Percentiles rank a stretch among this genome's conserved stretches.
Evolutionary conservation across 345 rosid species (phyloP).

Genomic region (Raphanus sativus): DNA sequence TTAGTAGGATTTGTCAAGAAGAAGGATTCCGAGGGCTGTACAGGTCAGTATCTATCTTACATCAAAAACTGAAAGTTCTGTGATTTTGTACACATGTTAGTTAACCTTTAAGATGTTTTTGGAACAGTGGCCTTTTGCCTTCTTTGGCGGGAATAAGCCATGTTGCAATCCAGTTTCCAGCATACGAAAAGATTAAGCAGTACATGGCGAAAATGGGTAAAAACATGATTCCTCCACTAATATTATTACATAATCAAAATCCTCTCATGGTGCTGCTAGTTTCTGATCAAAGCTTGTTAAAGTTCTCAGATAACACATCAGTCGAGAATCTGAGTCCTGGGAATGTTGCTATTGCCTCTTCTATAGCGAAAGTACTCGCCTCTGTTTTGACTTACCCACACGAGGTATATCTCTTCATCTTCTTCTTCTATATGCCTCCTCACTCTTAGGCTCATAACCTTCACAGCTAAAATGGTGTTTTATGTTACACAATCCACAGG

Average conservation of each 20-base stretch:
- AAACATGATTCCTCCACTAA: background rate
- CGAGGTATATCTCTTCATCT: constrained; percentile 55
- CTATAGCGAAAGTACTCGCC: constrained; percentile 76
- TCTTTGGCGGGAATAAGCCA: constrained; percentile 92
- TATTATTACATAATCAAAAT: constrained; percentile 1
- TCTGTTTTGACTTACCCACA: constrained; percentile 89
- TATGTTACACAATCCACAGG: constrained; percentile 44
- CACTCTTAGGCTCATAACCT: background rate
- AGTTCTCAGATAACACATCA: constrained; percentile 57
- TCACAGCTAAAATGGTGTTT: background rate
- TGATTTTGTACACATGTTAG: background rate
- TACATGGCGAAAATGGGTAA: constrained; percentile 77
- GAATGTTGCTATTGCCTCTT: constrained; percentile 76
- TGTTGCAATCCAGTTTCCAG: constrained; percentile 96
- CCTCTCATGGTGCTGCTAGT: constrained; percentile 1
- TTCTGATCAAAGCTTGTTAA: constrained; percentile 37
- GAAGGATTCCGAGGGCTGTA: constrained; percentile 91
- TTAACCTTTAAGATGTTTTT: constrained; percentile 5
- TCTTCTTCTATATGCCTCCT: background rate
- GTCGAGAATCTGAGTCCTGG: constrained; percentile 61
- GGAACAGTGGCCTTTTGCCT: constrained; percentile 87
- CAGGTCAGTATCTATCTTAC: constrained; percentile 53
- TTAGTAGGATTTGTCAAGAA: constrained; percentile 71
- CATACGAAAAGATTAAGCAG: constrained; percentile 81
- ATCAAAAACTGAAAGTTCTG: background rate